These are phyloP conservation scores for Physcia stellaris DNA, from an alignment of 495 filamentous ascomycete species.

Conservation along the genomic window DNA sequence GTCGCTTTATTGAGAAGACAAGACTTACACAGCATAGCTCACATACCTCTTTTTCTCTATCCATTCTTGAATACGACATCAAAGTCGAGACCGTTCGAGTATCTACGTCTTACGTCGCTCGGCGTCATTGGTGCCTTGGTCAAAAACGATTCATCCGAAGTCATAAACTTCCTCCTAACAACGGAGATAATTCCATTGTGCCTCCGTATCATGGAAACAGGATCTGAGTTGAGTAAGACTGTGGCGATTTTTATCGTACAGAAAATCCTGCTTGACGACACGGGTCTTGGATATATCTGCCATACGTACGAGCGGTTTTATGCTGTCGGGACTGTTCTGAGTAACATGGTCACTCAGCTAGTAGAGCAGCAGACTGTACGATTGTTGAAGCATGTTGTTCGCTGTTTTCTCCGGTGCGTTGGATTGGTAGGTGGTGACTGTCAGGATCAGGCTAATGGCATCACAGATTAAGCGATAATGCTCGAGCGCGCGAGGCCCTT, in stretches of 20 bases:
- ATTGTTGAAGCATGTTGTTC: conserved; percentile 92
- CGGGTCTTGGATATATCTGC: conserved; percentile 96
- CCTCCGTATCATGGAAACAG: conserved; percentile 98
- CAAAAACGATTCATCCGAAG: conserved; percentile 97
- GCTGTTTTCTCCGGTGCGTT: conserved; percentile 84
- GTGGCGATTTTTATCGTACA: conserved; percentile 99
- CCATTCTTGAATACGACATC: conserved; percentile 98
- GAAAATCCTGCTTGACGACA: conserved; percentile 94
- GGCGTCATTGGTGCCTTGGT: conserved; percentile 95
- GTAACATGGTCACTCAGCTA: conserved; percentile 95
- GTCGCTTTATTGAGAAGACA: too few relatives aligned
- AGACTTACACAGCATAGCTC: conserved; percentile 42
- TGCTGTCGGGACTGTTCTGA: conserved; percentile 91
- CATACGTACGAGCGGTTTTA: conserved; percentile 99
- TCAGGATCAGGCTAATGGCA: conserved; percentile 10
- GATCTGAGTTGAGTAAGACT: conserved; percentile 95
- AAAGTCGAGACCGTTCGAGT: conserved; percentile 96
- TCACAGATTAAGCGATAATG: conserved; percentile 82
- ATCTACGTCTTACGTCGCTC: conserved; percentile 92
- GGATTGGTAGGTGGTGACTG: background rate
- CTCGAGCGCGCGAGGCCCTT: conserved; percentile 84
- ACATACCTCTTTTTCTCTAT: conserved; percentile 96
- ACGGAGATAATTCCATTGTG: conserved; percentile 98
- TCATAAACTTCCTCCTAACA: conserved; percentile 97
- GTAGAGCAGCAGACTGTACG: conserved; percentile 96